Evolutionary conservation across 2,329 filamentous ascomycete genomes (phyloP).

Genomic region (Magnaporthales sp.): DNA sequence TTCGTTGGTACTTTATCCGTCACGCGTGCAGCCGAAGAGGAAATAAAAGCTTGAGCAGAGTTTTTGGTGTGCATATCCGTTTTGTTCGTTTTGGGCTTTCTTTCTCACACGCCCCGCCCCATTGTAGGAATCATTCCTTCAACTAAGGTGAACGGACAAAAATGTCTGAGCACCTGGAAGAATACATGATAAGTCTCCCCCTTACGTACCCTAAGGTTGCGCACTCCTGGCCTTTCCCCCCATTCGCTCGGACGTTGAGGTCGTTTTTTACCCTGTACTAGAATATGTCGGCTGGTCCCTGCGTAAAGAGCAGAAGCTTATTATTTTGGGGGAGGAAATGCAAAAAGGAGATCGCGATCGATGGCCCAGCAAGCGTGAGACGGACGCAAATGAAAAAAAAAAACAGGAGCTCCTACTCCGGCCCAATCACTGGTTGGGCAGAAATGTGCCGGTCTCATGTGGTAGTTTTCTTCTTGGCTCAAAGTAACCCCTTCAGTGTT

Average conservation of each 20-base stretch:
- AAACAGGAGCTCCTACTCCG: not conserved
- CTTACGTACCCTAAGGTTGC: not conserved
- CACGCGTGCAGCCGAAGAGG: not conserved
- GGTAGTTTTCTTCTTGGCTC: not conserved
- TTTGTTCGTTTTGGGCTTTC: not conserved
- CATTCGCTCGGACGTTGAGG: not conserved
- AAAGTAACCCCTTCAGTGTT: too few species aligned
- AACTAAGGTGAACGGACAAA: not conserved
- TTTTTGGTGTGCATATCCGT: not conserved
- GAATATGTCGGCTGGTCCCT: not conserved
- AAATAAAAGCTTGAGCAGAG: not conserved
- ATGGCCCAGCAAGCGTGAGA: not conserved
- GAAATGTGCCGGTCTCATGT: too few species aligned
- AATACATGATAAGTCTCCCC: not conserved
- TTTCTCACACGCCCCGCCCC: not conserved
- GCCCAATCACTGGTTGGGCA: too few species aligned
- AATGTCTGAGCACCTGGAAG: not conserved
- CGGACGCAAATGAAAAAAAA: not conserved
- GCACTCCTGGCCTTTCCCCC: not conserved
- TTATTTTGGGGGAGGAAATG: not conserved
- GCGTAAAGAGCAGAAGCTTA: not conserved
- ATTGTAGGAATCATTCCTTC: not conserved
- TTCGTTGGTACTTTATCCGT: not conserved
- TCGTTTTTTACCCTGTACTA: not conserved
- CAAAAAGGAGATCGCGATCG: not conserved